A percentile compares a stretch with the other conserved stretches of the same genome.
phyloP scores from a whole-genome alignment of 768 basidiomycete species.

The Phanerochaete carnosa region DNA sequence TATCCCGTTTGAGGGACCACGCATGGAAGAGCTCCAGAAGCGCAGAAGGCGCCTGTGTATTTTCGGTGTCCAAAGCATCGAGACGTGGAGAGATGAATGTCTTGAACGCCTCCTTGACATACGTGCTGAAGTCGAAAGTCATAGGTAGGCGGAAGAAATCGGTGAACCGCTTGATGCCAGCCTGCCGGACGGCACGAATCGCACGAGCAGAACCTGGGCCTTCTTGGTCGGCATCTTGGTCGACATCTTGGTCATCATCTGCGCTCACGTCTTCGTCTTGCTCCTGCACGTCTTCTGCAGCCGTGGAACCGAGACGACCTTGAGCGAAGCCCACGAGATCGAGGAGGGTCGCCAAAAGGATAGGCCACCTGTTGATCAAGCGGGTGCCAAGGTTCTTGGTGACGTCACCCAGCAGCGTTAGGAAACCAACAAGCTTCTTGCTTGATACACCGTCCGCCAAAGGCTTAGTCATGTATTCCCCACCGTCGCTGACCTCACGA shows the following conservation, averaged over 20 bases:
- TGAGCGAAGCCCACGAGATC: constrained; percentile 68
- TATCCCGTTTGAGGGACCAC: constrained; percentile 63
- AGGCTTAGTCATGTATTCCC: constrained; percentile 29
- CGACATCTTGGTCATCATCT: constrained; percentile 34
- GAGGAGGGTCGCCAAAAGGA: constrained; percentile 66
- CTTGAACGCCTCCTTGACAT: constrained; percentile 62
- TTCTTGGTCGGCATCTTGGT: constrained; percentile 23
- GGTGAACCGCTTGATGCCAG: constrained; percentile 80
- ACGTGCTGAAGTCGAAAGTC: constrained; percentile 71
- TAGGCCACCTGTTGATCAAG: constrained; percentile 67
- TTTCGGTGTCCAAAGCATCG: constrained; percentile 70
- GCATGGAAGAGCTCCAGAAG: constrained; percentile 80
- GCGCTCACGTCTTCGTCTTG: constrained; percentile 30
- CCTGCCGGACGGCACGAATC: constrained; percentile 67
- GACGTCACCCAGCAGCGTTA: constrained; percentile 82
- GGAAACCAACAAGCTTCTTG: constrained; percentile 80
- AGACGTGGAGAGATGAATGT: constrained; percentile 84
- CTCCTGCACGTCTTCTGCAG: constrained; percentile 30
- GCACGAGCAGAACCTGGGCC: constrained; percentile 33
- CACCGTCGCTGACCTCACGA: constrained; percentile 27
- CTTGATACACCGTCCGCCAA: constrained; percentile 34
- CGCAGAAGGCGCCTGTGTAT: constrained; percentile 87
- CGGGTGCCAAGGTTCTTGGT: constrained; percentile 78
- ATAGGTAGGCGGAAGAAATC: constrained; percentile 83
- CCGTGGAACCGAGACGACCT: constrained; percentile 37